Base-by-base conservation (phyloP, 805 yeast genomes). In the Wickerhamomyces canadensis region DNA sequence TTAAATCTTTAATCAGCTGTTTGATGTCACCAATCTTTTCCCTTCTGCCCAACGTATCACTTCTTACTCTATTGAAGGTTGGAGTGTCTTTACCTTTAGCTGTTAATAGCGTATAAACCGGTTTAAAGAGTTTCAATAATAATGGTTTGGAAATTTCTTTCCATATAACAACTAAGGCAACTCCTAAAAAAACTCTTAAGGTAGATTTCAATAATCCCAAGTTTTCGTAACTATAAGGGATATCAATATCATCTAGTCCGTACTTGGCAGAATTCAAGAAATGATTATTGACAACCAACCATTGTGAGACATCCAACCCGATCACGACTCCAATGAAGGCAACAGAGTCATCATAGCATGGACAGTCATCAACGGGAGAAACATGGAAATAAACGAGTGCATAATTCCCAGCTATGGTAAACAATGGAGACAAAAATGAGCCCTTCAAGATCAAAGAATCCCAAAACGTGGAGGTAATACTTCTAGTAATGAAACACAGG, bases 301-400 rank as follows among this genome's bases (percentile, higher is more conserved):
- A 50, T 13, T 47, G 44, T 4, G 53, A 34, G 19, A 82, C 45
- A 43, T 84, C 93, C 6, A 83, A 49, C 0, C 98, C 98, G 31
- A 78, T 63, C 13, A 88, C 66, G 30, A 89, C 97, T 4, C 96
- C 96, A 36, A 89, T 65, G 51, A 91, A 91, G 5, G 98, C 95
- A 22, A 91, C 95, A 15, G 88, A 78, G 57, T 91, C 98, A 53
- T 89, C 96, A 54, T 82, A 91, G 58, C 98, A 93, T 1, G 98
- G 98, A 55, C 98, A 91, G 47, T 80, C 83, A 50, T 93, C 98
- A 16, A 84, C 78, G 2, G 98, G 98, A 40, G 73, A 76, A 0
- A 88, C 84, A 60, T 88, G 95, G 29, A 69, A 59, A 49, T 82
- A 78, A 17, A 89, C 71, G 24, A 83, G 51, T 1, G 62, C 43